phyloP scores from a whole-genome alignment of 2,329 filamentous ascomycete species.

The Akanthomyces muscarius region DNA sequence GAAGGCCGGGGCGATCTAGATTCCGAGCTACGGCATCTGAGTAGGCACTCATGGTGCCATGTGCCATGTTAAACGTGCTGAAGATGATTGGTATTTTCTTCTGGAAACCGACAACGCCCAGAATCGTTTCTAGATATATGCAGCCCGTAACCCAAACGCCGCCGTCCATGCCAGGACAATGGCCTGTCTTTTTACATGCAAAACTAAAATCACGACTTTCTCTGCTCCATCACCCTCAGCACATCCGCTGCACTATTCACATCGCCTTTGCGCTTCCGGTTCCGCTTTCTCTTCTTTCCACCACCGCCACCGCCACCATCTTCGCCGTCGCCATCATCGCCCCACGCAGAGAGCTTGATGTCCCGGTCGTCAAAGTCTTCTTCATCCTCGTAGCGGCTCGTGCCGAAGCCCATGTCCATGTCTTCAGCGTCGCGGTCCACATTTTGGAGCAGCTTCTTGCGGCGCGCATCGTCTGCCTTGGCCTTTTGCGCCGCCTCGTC shows the following conservation, averaged over 20 bases:
- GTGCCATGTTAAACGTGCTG: too few relatives aligned
- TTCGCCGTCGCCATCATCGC: constrained; percentile 48
- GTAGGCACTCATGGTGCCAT: too few relatives aligned
- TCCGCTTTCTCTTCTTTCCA: constrained; percentile 62
- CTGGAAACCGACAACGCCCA: not conserved
- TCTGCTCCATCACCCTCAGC: constrained; percentile 68
- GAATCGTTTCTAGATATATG: not conserved
- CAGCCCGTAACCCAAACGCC: not conserved
- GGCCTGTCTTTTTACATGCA: not conserved
- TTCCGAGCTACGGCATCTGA: not conserved
- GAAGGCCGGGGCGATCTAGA: not conserved
- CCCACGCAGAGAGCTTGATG: constrained; percentile 66
- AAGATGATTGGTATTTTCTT: not conserved
- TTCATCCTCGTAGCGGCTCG: constrained; percentile 80
- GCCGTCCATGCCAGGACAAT: not conserved
- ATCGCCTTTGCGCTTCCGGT: constrained; percentile 74
- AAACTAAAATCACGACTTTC: constrained; percentile 34
- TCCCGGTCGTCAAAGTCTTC: constrained; percentile 70
- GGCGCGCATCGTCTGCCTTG: constrained; percentile 60
- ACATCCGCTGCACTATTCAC: constrained; percentile 77
- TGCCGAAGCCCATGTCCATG: constrained; percentile 92
- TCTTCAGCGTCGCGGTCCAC: constrained; percentile 82
- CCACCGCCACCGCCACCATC: constrained; percentile 40
- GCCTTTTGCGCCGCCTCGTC: constrained; percentile 37
- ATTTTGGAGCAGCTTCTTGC: constrained; percentile 68